Evolutionary conservation across 345 rosid genomes (phyloP).

Genomic region (Hibiscus syriacus): DNA sequence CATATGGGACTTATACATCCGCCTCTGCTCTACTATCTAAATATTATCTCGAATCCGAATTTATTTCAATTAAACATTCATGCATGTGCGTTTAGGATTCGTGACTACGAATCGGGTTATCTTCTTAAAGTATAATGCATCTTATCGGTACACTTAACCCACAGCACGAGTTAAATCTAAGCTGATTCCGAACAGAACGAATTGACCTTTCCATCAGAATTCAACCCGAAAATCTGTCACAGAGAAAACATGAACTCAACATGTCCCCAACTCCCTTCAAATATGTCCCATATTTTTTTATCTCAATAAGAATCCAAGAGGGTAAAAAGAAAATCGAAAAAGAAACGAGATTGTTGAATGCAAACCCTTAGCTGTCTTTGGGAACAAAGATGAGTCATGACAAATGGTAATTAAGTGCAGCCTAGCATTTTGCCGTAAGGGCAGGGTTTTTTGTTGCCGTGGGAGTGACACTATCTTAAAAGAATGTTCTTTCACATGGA

Average conservation of each 20-base stretch:
- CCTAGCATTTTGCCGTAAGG: neutral
- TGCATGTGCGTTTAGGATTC: too few relatives aligned
- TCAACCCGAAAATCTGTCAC: neutral
- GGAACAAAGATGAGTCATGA: conserved; percentile 5
- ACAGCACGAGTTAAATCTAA: too few relatives aligned
- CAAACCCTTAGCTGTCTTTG: conserved; percentile 16
- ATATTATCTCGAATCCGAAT: neutral
- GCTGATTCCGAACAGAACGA: too few relatives aligned
- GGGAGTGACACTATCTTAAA: conserved; percentile 13
- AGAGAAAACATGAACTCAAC: conserved; percentile 19
- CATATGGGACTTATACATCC: too few relatives aligned
- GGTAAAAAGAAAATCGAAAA: neutral
- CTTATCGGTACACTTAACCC: too few relatives aligned
- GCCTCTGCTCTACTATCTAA: neutral
- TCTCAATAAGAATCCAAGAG: neutral
- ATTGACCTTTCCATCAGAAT: neutral
- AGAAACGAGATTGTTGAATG: conserved; percentile 7
- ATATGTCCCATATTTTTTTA: conserved; percentile 11
- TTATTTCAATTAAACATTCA: neutral
- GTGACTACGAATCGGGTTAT: neutral
- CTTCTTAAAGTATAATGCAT: neutral
- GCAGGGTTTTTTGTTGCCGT: neutral
- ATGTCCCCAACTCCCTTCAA: conserved; percentile 22
- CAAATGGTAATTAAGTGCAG: neutral
- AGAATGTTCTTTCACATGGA: conserved; percentile 31